These are phyloP conservation scores for Blastomyces gilchristii DNA, from an alignment of 2,329 filamentous ascomycete genomes.

Conservation along the genomic window DNA sequence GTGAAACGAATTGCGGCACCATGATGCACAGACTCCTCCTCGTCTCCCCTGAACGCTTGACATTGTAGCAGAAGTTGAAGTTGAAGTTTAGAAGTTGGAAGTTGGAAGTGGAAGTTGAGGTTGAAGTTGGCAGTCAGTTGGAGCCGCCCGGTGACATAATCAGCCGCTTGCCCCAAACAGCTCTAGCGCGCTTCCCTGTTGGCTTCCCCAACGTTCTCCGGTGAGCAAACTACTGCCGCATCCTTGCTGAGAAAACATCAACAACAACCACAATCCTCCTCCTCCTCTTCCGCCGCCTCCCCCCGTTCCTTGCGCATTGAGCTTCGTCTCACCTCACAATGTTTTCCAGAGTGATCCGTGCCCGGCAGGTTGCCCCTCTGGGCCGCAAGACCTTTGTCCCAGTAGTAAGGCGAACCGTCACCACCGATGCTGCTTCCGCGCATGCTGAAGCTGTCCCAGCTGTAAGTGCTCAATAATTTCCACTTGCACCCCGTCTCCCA, in stretches of 20 bases:
- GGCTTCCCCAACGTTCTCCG: constrained; percentile 2
- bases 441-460: constrained; percentile 71
- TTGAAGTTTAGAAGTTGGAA: no score
- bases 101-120: not conserved
- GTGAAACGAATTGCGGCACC: no score
- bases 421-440: constrained; percentile 86
- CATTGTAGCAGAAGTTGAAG: no score
- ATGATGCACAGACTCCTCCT: no score
- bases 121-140: not conserved
- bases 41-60: no score
- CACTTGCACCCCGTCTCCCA: not conserved
- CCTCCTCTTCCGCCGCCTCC: not conserved
- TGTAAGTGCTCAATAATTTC: constrained; percentile 37
- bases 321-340: constrained; percentile 38
- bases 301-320: constrained; percentile 8
- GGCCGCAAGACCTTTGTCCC: constrained; percentile 38
- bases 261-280: not conserved
- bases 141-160: constrained; percentile 1
- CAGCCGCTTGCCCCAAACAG: not conserved
- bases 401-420: constrained; percentile 62
- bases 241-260: not conserved
- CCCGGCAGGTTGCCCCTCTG: constrained; percentile 51
- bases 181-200: not conserved
- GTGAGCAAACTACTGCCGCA: not conserved
- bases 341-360: constrained; percentile 61